Evolutionary conservation across 2,329 filamentous ascomycete genomes (phyloP).

Genomic region (Fusarium albosuccineum): DNA sequence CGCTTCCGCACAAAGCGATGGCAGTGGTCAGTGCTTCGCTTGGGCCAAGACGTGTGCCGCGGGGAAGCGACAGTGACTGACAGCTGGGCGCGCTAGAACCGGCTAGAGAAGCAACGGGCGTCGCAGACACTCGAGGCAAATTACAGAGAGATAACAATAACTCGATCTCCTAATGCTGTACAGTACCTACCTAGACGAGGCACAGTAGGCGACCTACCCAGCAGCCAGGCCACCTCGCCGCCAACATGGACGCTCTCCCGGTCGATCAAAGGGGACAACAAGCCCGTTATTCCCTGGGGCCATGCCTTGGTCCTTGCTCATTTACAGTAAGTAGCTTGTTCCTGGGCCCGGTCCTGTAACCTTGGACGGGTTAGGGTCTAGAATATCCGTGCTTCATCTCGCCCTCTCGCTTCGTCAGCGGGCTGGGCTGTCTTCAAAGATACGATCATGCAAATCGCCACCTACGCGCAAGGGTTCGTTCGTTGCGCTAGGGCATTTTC

Average conservation of each 20-base stretch:
- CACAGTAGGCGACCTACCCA: no score
- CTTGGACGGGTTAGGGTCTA: neutral
- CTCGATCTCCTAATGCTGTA: no score
- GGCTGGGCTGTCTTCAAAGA: neutral
- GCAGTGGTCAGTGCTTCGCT: neutral
- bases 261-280: neutral
- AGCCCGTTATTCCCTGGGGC: neutral
- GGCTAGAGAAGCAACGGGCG: neutral
- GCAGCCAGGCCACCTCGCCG: no score
- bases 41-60: neutral
- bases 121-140: neutral
- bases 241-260: neutral
- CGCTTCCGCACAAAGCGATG: neutral
- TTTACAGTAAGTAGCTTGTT: neutral
- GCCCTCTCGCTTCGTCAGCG: conserved; percentile 8
- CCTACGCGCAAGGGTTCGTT: neutral
- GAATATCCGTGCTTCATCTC: neutral
- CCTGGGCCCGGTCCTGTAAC: neutral
- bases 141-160: no score
- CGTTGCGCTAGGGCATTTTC: conserved; percentile 5
- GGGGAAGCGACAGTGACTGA: neutral
- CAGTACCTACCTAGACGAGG: no score
- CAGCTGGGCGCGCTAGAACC: neutral
- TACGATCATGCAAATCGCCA: neutral
- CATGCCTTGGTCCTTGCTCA: conserved; percentile 13